Evolutionary conservation across 495 filamentous ascomycete genomes (phyloP), one percentile per base, ranked within the genome.

Genomic region (Cercophora sp.): DNA sequence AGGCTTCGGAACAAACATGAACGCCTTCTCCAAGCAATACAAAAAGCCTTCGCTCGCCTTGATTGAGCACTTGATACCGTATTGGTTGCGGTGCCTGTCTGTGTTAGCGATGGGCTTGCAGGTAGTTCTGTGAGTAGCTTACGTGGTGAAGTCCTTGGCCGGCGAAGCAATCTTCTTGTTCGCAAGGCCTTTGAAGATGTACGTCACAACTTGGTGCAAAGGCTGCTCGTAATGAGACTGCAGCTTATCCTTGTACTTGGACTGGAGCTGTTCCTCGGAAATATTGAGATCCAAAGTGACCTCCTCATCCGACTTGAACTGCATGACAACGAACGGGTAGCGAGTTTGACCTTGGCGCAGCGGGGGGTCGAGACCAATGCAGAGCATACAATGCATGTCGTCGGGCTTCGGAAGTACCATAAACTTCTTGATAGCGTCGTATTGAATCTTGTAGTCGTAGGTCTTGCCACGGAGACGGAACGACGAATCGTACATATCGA

Each of bases 401-500:
- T 99, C 94, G 8, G 93, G 91, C 73, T 97, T 99, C 4, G 94
- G 94, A 5, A 99, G 83, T 48, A 96, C 77, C 82, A 99, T 94
- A 69, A 97, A 97, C 70, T 97, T 97, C 76, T 99, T 99, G 74
- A 96, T 89, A 27, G 83, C 79, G 27, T 96, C 87, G 66, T 96
- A 99, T 72, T 96, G 89, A 55, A 99, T 96, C 79, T 99, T 99
- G 82, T 99, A 99, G 76, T 97, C 94, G 78, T 99, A 99, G 25
- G 94, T 99, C 72, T 97, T 97, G 44, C 94, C 94, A 43, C 94
- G 92, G 51, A 99, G 82, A 51, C 94, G 86, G 81, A 99, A 97
- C 4, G 94, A 97, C 1, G 84, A 83, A 66, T 97, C 94, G 79
- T 97, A 99, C 89, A 99, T 96, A 67, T 97, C 94, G 77, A 97